A percentile compares a stretch with the other conserved stretches of the same genome.
phyloP scores from a whole-genome alignment of 2,329 filamentous ascomycete genomes.

The Didymella glomerata region DNA sequence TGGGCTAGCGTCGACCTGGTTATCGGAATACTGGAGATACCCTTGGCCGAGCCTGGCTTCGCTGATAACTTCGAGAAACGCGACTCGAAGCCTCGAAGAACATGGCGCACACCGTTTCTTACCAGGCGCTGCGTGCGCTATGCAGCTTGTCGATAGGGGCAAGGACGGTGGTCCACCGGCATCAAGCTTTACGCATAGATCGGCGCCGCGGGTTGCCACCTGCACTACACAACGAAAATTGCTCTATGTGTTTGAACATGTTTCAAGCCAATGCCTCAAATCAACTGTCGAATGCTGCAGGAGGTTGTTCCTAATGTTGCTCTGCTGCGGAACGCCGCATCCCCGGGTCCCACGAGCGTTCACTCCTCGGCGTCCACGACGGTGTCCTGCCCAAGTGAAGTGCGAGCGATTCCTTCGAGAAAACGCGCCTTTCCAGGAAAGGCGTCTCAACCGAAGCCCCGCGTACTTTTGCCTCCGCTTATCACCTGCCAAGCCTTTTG shows the following conservation, averaged over 20 bases:
- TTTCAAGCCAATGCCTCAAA: constrained; percentile 1
- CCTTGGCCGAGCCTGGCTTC: constrained; percentile 10
- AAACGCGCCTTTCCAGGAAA: constrained; percentile 40
- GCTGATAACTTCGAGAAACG: constrained; percentile 30
- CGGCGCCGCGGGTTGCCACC: constrained; percentile 27
- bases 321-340: constrained; percentile 8
- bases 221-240: constrained; percentile 11
- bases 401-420: constrained; percentile 38
- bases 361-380: constrained; percentile 14
- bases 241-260: background rate
- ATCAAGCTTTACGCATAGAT: constrained; percentile 24
- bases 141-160: constrained; percentile 28
- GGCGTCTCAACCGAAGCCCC: constrained; percentile 48
- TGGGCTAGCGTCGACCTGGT: constrained; percentile 36
- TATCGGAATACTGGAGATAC: constrained; percentile 32
- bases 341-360: constrained; percentile 12
- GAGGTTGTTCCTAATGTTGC: background rate
- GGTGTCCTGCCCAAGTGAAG: constrained; percentile 35
- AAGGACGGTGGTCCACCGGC: constrained; percentile 21
- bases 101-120: constrained; percentile 26
- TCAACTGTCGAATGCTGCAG: constrained; percentile 7
- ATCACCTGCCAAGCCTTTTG: constrained; percentile 36
- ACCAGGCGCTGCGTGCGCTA: constrained; percentile 20
- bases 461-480: constrained; percentile 49
- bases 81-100: constrained; percentile 23